Percentiles rank a stretch among this genome's conserved stretches.
These are phyloP conservation scores for Euclidium syriacum DNA, from an alignment of 345 rosid species.

Conservation along the genomic window DNA sequence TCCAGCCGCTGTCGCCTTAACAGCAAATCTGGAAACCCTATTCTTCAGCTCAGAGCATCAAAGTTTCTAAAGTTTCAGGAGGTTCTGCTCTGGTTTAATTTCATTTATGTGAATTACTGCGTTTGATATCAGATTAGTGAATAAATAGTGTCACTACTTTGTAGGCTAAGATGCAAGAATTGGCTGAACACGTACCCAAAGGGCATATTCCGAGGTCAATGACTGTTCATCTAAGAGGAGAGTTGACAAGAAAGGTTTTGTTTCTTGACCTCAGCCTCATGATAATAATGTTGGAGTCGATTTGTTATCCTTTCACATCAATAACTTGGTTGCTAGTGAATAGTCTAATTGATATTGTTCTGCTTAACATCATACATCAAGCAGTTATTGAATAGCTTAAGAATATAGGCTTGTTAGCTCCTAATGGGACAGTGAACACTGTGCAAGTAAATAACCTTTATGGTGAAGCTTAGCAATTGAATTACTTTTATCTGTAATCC, in stretches of 20 bases:
- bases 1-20: slow-evolving; percentile 61
- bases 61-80: slow-evolving; percentile 96
- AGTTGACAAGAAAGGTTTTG: slow-evolving; percentile 89
- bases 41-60: slow-evolving; percentile 97
- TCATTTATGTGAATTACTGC: slow-evolving; percentile 5
- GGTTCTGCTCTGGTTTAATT: slow-evolving; percentile 38
- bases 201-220: slow-evolving; percentile 97
- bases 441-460: neutral
- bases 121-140: neutral
- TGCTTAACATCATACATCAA: neutral
- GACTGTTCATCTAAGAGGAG: slow-evolving; percentile 97
- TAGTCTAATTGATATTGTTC: neutral
- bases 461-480: neutral
- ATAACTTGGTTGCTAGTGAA: neutral
- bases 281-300: neutral
- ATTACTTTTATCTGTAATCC: neutral
- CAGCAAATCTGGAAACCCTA: slow-evolving; percentile 69
- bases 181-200: slow-evolving; percentile 97
- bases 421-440: neutral
- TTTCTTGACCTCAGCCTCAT: slow-evolving; percentile 14
- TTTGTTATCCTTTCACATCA: neutral
- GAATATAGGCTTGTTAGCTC: neutral
- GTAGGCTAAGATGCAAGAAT: slow-evolving; percentile 98
- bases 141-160: slow-evolving; percentile 9
- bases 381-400: neutral